These are phyloP conservation scores for Penicillium malachiteum DNA, from an alignment of 495 filamentous ascomycete species.

Conservation along the genomic window DNA sequence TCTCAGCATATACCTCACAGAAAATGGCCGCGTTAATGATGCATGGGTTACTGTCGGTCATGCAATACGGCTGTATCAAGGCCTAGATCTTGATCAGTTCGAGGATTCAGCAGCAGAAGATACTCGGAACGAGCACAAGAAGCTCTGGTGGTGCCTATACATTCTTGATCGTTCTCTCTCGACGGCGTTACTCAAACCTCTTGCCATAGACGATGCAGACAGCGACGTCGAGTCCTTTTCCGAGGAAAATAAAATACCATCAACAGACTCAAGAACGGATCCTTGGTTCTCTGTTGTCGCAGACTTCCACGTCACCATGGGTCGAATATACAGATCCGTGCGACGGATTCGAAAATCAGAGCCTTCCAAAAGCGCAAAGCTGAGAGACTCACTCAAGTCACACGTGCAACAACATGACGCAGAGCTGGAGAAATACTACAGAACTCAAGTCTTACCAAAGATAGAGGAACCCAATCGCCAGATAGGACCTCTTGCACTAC, in stretches of 20 bases:
- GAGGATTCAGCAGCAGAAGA: neutral
- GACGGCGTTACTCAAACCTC: slow-evolving; percentile 12
- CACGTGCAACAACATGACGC: slow-evolving; percentile 9
- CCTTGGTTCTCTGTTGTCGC: slow-evolving; percentile 13
- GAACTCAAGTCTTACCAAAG: slow-evolving; percentile 7
- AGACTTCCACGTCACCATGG: slow-evolving; percentile 11
- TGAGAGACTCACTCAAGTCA: slow-evolving; percentile 4
- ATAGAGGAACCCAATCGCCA: neutral
- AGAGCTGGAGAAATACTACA: slow-evolving; percentile 12
- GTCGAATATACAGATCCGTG: slow-evolving; percentile 12
- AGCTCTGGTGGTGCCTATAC: slow-evolving; percentile 23
- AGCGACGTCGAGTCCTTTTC: slow-evolving; percentile 7
- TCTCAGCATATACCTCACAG: slow-evolving; percentile 14
- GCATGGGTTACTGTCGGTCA: slow-evolving; percentile 21
- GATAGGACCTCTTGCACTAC: slow-evolving; percentile 1
- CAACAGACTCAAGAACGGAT: neutral
- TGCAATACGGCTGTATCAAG: slow-evolving; percentile 19
- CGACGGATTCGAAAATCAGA: slow-evolving; percentile 9
- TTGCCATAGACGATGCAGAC: slow-evolving; percentile 19
- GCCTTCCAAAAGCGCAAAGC: slow-evolving; percentile 1
- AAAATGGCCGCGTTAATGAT: slow-evolving; percentile 15
- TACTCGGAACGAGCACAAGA: slow-evolving; percentile 2
- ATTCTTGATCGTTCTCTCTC: slow-evolving; percentile 19
- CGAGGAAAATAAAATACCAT: neutral
- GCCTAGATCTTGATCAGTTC: slow-evolving; percentile 12